Evolutionary conservation across 345 rosid species (phyloP), one percentile per base, ranked within the genome.

Genomic region (Citrus maxima): DNA sequence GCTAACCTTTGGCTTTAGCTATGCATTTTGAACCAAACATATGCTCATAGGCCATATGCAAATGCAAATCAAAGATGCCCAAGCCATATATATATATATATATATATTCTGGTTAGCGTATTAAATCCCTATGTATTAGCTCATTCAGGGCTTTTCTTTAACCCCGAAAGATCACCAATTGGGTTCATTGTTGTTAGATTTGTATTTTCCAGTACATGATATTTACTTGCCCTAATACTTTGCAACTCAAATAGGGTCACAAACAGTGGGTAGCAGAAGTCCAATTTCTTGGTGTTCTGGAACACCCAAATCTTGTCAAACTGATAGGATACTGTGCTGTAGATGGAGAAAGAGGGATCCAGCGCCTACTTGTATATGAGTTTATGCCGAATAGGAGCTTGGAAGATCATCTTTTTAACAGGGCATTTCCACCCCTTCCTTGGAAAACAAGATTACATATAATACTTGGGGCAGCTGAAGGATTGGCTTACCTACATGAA

Each of bases 211-310:
- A 56, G 58, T 69, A 18, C 24, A 46, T 56, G 25, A 19, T 19
- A 56, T 56, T 56, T 65, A 2, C 60, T 62, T 25, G 12, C 65
- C 10, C 34, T 79, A 22, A 35, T 38, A 59, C 25, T 78, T 28
- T 67, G 65, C 32, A 56, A 65, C 73, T 72, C 67, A 30, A 59
- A 2, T 22, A 95, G 98, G 98, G 98, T 76, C 98, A 93, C 79
- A 95, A 92, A 82, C 94, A 95, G 84, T 93, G 98, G 98, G 83
- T 93, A 62, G 93, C 97, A 34, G 98, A 95, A 74, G 97, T 95
- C 73, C 91, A 92, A 79, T 92, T 93, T 81, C 94, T 95, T 4
- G 93, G 98, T 7, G 87, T 93, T 21, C 87, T 93, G 76, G 94
- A 92, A 51, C 95, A 95, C 74, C 80, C 89, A 54, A 95, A 95